These are phyloP conservation scores for Sesbania bispinosa DNA, from an alignment of 306 rosid species.

Conservation along the genomic window DNA sequence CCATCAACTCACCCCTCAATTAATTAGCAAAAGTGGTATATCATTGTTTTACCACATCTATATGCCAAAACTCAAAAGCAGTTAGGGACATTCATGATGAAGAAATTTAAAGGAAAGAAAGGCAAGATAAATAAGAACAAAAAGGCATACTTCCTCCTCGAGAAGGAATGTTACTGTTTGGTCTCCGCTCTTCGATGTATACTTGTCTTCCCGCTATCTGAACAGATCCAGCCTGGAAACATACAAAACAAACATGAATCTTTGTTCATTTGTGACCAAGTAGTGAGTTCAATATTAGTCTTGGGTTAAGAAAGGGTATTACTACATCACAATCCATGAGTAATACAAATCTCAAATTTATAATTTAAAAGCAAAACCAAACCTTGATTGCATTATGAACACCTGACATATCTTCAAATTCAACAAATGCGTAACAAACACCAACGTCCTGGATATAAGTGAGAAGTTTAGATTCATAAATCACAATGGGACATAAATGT, in stretches of 20 bases:
- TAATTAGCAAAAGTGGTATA: not conserved
- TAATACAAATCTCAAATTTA: slow-evolving; percentile 6
- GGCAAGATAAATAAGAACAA: not conserved
- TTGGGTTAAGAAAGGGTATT: not conserved
- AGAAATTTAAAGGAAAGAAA: not conserved
- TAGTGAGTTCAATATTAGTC: not conserved
- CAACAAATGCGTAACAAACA: slow-evolving; percentile 95
- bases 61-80: not conserved
- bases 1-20: not conserved
- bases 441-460: slow-evolving; percentile 82
- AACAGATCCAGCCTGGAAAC: slow-evolving; percentile 64
- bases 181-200: slow-evolving; percentile 95
- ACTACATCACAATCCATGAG: not conserved
- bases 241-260: slow-evolving; percentile 20
- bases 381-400: slow-evolving; percentile 95
- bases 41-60: not conserved
- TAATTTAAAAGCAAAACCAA: slow-evolving; percentile 8
- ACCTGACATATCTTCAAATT: slow-evolving; percentile 80
- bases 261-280: not conserved
- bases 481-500: not conserved
- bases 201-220: slow-evolving; percentile 82
- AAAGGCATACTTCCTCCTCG: slow-evolving; percentile 72
- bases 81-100: not conserved
- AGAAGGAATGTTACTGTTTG: slow-evolving; percentile 74
- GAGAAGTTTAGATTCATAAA: slow-evolving; percentile 21